phyloP scores from a whole-genome alignment of 495 filamentous ascomycete species.

The Tetracladium setigerum region DNA sequence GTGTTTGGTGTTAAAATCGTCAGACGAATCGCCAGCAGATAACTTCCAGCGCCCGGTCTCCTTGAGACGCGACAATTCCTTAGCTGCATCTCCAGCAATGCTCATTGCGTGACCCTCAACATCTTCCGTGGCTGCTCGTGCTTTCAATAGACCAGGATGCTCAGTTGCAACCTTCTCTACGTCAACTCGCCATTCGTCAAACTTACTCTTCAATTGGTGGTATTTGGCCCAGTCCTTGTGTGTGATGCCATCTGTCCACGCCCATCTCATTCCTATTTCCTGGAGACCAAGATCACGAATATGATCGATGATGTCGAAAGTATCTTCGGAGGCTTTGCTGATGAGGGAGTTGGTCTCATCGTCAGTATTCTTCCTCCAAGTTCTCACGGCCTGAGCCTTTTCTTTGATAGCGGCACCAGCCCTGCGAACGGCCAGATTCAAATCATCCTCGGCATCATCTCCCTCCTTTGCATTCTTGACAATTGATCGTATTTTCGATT shows the following conservation, averaged over 20 bases:
- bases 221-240: conserved; percentile 97
- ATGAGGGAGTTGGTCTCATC: conserved; percentile 60
- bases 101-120: conserved; percentile 73
- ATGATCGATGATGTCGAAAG: conserved; percentile 72
- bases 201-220: conserved; percentile 71
- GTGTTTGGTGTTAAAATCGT: conserved; percentile 61
- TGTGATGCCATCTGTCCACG: conserved; percentile 89
- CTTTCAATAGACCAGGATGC: conserved; percentile 65
- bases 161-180: conserved; percentile 63
- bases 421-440: conserved; percentile 56
- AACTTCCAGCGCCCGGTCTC: conserved; percentile 84
- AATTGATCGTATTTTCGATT: conserved; percentile 55
- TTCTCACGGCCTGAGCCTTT: conserved; percentile 71
- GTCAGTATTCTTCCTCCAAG: conserved; percentile 71
- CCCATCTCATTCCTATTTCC: conserved; percentile 96
- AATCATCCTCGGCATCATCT: conserved; percentile 53
- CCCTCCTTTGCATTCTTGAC: conserved; percentile 45
- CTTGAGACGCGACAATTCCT: conserved; percentile 77
- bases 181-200: conserved; percentile 78
- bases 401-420: conserved; percentile 72
- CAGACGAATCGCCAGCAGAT: conserved; percentile 59
- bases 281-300: conserved; percentile 86
- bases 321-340: conserved; percentile 67
- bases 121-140: conserved; percentile 57
- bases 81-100: conserved; percentile 71